A percentile compares a stretch with the other conserved stretches of the same genome.
Evolutionary conservation across 495 filamentous ascomycete species (phyloP).

Genomic region (Lasiosphaeria ovina): DNA sequence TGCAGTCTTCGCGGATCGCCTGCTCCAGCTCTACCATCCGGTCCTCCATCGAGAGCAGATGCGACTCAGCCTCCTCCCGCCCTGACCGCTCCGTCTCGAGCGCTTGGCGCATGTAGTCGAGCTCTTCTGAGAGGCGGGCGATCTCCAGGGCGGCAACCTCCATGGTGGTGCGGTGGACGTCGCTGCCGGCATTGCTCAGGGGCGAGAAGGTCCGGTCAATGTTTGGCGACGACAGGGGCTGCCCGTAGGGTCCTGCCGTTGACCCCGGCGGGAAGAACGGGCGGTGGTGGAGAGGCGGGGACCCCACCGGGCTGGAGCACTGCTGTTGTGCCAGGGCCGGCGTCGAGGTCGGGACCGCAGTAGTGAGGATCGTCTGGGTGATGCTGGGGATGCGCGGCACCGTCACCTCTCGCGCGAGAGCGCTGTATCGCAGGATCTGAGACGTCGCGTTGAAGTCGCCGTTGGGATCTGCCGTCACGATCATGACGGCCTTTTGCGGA

Average conservation of each 20-base stretch:
- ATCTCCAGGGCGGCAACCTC: slow-evolving; percentile 75
- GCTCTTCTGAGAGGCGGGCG: slow-evolving; percentile 66
- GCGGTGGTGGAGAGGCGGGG: slow-evolving; percentile 30
- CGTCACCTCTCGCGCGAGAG: slow-evolving; percentile 88
- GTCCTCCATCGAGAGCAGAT: slow-evolving; percentile 61
- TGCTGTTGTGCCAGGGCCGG: slow-evolving; percentile 20
- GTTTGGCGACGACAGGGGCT: slow-evolving; percentile 21
- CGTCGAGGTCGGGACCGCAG: slow-evolving; percentile 23
- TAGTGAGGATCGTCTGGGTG: slow-evolving; percentile 43
- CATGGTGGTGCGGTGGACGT: slow-evolving; percentile 63
- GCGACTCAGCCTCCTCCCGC: slow-evolving; percentile 58
- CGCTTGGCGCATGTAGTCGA: slow-evolving; percentile 68
- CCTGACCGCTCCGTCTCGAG: slow-evolving; percentile 53
- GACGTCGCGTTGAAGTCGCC: slow-evolving; percentile 97
- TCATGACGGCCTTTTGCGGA: slow-evolving; percentile 89
- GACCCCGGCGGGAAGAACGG: slow-evolving; percentile 43
- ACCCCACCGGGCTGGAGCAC: slow-evolving; percentile 35
- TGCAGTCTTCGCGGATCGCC: slow-evolving; percentile 87
- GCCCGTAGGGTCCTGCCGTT: slow-evolving; percentile 30
- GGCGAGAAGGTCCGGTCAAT: slow-evolving; percentile 35
- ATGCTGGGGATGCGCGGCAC: slow-evolving; percentile 84
- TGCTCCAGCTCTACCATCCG: slow-evolving; percentile 71
- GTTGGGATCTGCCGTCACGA: slow-evolving; percentile 90
- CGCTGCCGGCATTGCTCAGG: slow-evolving; percentile 47
- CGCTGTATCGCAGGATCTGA: slow-evolving; percentile 93